Evolutionary conservation across 2,329 filamentous ascomycete species (phyloP), one percentile per base, ranked within the genome.

Genomic region (Botryosphaeria agaves): DNA sequence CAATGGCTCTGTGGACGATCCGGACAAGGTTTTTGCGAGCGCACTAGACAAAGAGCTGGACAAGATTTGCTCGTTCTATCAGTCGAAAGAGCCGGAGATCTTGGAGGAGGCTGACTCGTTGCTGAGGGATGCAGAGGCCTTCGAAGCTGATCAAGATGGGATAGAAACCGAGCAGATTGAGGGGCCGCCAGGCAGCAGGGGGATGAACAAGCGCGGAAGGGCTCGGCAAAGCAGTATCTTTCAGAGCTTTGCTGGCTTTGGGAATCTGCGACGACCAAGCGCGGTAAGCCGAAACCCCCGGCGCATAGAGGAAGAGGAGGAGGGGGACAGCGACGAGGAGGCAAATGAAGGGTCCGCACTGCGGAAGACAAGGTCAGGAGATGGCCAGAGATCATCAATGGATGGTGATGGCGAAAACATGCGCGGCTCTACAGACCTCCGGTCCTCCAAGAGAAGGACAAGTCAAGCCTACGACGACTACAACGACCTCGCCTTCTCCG

Each of bases 31-130:
- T 35, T 98, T 98, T 51, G 66, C 68, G 39, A 74, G 74, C 38
- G 76, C 84, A 24, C 68, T 98, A 12, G 83, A 91, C 46, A 69
- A 78, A 25, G 89, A 98, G 52, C 61, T 98, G 30, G 85, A 95
- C 47, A 95, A 95, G 62, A 83, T 98, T 36, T 79, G 72, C 45
- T 79, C 77, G 1, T 98, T 98, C 53, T 95, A 89, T 54, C 68
- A 75, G 37, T 58, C 82, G 36, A 98, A 98, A 54, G 85, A 98
- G 55, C 64, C 72, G 15, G 87, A 95, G 51, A 73, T 98, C 9
- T 72, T 78, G 36, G 73, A 76, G 31, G 87, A 94, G 49, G 72
- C 87, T 6, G 72, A 77, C 28, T 68, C 76, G 20, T 59, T 95
- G n/a, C 55, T 87, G 32, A 64, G 64, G 29, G 87, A 95, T 45